These are phyloP conservation scores for Annulohypoxylon maeteangense DNA, from an alignment of 495 filamentous ascomycete genomes.

Conservation along the genomic window DNA sequence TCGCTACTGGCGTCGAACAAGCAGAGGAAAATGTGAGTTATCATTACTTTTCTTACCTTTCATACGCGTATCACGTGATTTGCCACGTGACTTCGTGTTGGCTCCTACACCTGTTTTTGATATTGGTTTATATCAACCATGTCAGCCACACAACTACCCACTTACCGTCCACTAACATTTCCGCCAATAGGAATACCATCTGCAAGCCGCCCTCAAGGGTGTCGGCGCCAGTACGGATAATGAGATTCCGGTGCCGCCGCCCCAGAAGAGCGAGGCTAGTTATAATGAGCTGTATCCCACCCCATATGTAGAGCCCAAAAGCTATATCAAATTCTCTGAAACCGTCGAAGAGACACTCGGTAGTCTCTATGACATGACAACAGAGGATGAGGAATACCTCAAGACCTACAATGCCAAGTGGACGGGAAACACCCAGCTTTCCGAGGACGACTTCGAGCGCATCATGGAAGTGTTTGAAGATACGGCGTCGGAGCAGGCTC, in stretches of 20 bases:
- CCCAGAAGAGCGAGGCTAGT: constrained; percentile 77
- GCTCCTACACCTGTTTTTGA: constrained; percentile 12
- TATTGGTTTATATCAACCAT: constrained; percentile 31
- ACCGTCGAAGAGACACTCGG: constrained; percentile 95
- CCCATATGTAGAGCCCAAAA: constrained; percentile 81
- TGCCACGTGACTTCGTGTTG: constrained; percentile 63
- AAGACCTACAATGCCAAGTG: constrained; percentile 83
- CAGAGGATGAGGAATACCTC: constrained; percentile 87
- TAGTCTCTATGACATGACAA: constrained; percentile 90
- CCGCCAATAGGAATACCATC: constrained; percentile 87
- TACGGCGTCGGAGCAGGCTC: constrained; percentile 80
- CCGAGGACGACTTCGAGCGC: constrained; percentile 90
- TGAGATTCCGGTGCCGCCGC: constrained; percentile 88
- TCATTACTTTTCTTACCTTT: constrained; percentile 53
- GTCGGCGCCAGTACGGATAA: constrained; percentile 73
- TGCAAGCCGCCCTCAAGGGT: constrained; percentile 89
- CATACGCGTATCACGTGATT: constrained; percentile 58
- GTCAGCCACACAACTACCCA: constrained; percentile 45
- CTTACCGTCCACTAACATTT: constrained; percentile 46
- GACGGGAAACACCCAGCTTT: constrained; percentile 70
- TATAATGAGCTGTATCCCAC: constrained; percentile 90
- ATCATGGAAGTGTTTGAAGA: constrained; percentile 96
- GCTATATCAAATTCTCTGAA: constrained; percentile 97
- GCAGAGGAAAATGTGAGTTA: constrained; percentile 93
- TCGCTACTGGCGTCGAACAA: constrained; percentile 97